Percentiles rank a stretch among this genome's conserved stretches.
Evolutionary conservation across 2,329 filamentous ascomycete species (phyloP).

Genomic region (Sarocladium kiliense): DNA sequence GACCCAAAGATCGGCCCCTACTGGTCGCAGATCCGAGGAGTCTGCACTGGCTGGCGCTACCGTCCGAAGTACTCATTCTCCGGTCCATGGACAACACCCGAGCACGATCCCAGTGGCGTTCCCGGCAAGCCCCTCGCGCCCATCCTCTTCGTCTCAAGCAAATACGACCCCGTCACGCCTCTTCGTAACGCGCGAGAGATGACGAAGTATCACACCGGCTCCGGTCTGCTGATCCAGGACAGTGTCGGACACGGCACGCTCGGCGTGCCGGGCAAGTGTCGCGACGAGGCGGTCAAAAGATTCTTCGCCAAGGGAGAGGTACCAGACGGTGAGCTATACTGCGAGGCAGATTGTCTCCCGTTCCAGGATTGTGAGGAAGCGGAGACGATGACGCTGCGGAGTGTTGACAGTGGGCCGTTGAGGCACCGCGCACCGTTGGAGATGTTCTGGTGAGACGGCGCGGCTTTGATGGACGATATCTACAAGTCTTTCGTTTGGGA

Average conservation of each 20-base stretch:
- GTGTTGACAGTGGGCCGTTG: not conserved
- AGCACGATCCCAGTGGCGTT: conserved; percentile 15
- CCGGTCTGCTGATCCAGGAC: conserved; percentile 24
- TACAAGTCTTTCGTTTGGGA: no score
- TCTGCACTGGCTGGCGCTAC: conserved; percentile 33
- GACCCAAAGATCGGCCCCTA: conserved; percentile 25
- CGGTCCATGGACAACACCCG: conserved; percentile 26
- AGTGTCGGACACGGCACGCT: conserved; percentile 22
- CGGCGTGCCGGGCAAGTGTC: conserved; percentile 16
- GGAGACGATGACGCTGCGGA: not conserved
- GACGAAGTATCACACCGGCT: conserved; percentile 20
- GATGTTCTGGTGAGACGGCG: not conserved
- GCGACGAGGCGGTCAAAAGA: conserved; percentile 3
- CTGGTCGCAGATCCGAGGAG: conserved; percentile 31
- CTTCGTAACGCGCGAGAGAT: conserved; percentile 28
- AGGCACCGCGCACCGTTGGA: not conserved
- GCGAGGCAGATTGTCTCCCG: conserved; percentile 16
- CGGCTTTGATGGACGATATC: not conserved
- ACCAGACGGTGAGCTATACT: conserved; percentile 16
- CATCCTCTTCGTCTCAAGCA: conserved; percentile 37
- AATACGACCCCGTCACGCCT: conserved; percentile 42
- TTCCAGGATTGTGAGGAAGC: conserved; percentile 7
- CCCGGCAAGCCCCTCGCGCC: conserved; percentile 32
- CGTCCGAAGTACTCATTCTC: conserved; percentile 35
- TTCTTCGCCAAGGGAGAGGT: conserved; percentile 19